Percentiles rank a stretch among this genome's conserved stretches.
Evolutionary conservation across 176 grass and related monocot species (phyloP).

Genomic region (Oryza punctata): DNA sequence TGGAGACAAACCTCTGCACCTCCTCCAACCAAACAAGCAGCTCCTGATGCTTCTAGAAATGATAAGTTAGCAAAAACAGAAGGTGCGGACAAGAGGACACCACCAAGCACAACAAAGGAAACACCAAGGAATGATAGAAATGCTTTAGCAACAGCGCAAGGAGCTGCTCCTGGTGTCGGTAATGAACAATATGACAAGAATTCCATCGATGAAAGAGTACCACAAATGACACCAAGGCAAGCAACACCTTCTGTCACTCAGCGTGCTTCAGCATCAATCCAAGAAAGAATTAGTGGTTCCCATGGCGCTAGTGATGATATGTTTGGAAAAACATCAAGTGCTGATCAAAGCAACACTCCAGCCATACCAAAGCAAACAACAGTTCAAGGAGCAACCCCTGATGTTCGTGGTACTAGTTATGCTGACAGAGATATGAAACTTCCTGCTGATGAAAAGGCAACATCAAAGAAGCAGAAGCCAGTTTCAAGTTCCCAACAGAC

Average conservation of each 20-base stretch:
- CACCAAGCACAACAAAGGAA: not conserved
- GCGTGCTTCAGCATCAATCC: conserved; percentile 2
- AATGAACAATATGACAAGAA: conserved; percentile 10
- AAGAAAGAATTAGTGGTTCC: not conserved
- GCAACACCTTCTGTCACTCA: not conserved
- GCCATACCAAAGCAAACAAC: conserved; percentile 3
- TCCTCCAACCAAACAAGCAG: not conserved
- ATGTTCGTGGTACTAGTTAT: conserved; percentile 2
- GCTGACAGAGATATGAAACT: not conserved
- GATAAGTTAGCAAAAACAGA: conserved; percentile 5
- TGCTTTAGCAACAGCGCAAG: not conserved
- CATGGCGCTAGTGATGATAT: not conserved
- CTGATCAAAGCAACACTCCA: not conserved
- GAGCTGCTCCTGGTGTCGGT: not conserved
- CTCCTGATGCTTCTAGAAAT: not conserved
- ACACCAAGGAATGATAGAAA: conserved; percentile 3
- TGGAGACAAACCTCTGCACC: not conserved
- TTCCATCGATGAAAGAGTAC: not conserved
- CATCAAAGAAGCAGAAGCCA: not conserved
- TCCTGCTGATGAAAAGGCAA: not conserved
- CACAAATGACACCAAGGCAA: not conserved
- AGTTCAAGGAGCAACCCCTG: not conserved
- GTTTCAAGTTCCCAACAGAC: conserved; percentile 26
- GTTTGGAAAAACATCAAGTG: not conserved
- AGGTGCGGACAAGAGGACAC: conserved; percentile 2